A percentile compares a stretch with the other conserved stretches of the same genome.
phyloP scores from a whole-genome alignment of 2,329 filamentous ascomycete genomes.

The Alternaria ventricosa region DNA sequence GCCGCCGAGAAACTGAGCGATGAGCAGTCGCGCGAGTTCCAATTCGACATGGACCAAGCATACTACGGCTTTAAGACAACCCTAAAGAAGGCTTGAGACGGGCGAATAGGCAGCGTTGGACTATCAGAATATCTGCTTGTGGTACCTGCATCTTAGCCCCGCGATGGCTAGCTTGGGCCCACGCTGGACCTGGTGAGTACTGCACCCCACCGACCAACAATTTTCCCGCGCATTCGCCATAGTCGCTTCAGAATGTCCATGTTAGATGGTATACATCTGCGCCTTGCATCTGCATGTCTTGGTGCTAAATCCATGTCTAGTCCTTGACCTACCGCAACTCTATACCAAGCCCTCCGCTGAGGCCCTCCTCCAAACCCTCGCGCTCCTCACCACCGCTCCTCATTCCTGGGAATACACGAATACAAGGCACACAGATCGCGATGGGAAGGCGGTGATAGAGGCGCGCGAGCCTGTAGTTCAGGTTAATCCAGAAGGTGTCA shows the following conservation, averaged over 20 bases:
- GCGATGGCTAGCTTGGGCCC: conserved; percentile 24
- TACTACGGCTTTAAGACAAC: conserved; percentile 92
- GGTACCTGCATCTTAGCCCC: conserved; percentile 6
- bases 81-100: conserved; percentile 55
- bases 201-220: conserved; percentile 10
- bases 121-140: not conserved
- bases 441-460: conserved; percentile 33
- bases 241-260: conserved; percentile 27
- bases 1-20: conserved; percentile 89
- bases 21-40: conserved; percentile 85
- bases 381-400: conserved; percentile 69
- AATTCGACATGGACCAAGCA: conserved; percentile 91
- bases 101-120: not conserved
- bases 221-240: conserved; percentile 9
- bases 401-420: conserved; percentile 67
- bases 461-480: conserved; percentile 27
- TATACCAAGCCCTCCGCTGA: conserved; percentile 75
- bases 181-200: conserved; percentile 15
- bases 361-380: conserved; percentile 70
- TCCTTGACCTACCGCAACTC: conserved; percentile 80
- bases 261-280: conserved; percentile 34
- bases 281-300: not conserved
- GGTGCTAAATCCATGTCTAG: conserved; percentile 48
- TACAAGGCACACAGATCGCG: conserved; percentile 17
- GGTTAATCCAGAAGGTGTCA: conserved; percentile 59